phyloP scores from a whole-genome alignment of 225 moss, liverwort and hornwort genomes.

The Asterella californica region DNA sequence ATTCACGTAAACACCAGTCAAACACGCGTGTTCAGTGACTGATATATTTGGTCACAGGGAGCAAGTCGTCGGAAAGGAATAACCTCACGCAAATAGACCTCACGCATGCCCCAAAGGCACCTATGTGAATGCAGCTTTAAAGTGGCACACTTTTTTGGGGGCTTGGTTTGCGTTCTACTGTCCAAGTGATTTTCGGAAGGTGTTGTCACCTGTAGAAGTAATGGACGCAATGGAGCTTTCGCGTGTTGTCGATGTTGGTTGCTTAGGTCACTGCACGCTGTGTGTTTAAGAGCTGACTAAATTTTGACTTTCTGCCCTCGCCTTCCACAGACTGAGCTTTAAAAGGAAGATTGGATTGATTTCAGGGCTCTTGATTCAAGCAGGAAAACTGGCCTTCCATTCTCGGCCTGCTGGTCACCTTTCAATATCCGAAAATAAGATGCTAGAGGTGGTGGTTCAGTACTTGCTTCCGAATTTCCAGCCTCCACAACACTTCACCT shows the following conservation, averaged over 20 bases:
- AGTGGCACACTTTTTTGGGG: too few species aligned
- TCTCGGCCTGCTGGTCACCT: slow-evolving; percentile 72
- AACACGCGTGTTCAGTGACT: too few species aligned
- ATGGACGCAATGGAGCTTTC: not conserved
- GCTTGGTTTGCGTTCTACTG: slow-evolving; percentile 95
- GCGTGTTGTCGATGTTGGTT: not conserved
- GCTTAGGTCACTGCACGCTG: not conserved
- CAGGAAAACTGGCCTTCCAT: slow-evolving; percentile 61
- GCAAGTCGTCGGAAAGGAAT: too few species aligned
- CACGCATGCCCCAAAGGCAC: too few species aligned
- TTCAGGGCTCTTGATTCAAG: slow-evolving; percentile 65
- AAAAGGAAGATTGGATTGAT: slow-evolving; percentile 98
- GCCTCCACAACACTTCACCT: not conserved
- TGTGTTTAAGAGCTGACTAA: not conserved
- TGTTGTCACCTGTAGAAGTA: slow-evolving; percentile 42
- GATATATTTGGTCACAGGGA: too few species aligned
- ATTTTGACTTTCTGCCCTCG: not conserved
- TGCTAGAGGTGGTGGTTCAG: slow-evolving; percentile 62
- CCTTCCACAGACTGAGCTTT: slow-evolving; percentile 68
- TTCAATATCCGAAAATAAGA: slow-evolving; percentile 41
- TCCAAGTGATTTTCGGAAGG: slow-evolving; percentile 52
- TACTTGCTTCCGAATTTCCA: slow-evolving; percentile 32
- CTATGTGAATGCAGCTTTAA: too few species aligned
- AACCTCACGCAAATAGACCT: too few species aligned
- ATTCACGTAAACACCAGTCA: too few species aligned